These are phyloP conservation scores for Colletotrichum sansevieriae DNA, from an alignment of 2,329 filamentous ascomycete genomes.

Conservation along the genomic window DNA sequence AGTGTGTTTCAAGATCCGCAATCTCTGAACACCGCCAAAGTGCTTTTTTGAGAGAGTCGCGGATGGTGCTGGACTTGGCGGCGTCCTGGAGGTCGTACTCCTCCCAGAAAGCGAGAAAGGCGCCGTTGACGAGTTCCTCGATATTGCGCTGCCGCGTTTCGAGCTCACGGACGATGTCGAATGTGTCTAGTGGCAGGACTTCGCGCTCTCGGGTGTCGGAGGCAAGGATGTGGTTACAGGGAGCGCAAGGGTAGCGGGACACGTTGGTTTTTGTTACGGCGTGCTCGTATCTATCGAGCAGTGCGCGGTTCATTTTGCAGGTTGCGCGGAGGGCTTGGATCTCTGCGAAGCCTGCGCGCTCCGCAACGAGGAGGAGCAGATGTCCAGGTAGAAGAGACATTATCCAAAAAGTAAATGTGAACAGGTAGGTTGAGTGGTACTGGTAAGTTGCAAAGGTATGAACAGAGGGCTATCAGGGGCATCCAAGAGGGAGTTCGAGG, in stretches of 20 bases:
- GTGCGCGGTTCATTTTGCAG: conserved; percentile 29
- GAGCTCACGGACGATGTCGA: conserved; percentile 35
- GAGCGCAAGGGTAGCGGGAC: conserved; percentile 20
- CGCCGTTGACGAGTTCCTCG: conserved; percentile 29
- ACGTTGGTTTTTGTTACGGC: conserved; percentile 33
- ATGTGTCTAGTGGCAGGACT: conserved; percentile 29
- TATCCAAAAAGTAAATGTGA: conserved; percentile 20
- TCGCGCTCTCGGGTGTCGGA: conserved; percentile 38
- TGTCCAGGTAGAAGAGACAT: conserved; percentile 37
- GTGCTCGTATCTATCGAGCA: conserved; percentile 40
- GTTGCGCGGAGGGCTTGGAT: conserved; percentile 36
- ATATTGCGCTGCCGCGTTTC: conserved; percentile 39
- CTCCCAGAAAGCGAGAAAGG: conserved; percentile 34
- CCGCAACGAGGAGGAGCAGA: conserved; percentile 33
- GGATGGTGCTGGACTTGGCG: conserved; percentile 20
- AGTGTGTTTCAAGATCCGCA: conserved; percentile 41
- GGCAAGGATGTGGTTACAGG: conserved; percentile 36
- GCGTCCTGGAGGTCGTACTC: conserved; percentile 31
- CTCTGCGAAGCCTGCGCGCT: conserved; percentile 28
- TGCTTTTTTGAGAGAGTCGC: conserved; percentile 23
- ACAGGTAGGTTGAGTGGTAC: conserved; percentile 5
- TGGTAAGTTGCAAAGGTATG: background rate
- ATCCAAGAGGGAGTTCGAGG: background rate
- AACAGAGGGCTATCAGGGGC: background rate
- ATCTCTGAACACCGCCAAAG: conserved; percentile 38